phyloP scores from a whole-genome alignment of 768 basidiomycete genomes.

The Coprinellus micaceus region DNA sequence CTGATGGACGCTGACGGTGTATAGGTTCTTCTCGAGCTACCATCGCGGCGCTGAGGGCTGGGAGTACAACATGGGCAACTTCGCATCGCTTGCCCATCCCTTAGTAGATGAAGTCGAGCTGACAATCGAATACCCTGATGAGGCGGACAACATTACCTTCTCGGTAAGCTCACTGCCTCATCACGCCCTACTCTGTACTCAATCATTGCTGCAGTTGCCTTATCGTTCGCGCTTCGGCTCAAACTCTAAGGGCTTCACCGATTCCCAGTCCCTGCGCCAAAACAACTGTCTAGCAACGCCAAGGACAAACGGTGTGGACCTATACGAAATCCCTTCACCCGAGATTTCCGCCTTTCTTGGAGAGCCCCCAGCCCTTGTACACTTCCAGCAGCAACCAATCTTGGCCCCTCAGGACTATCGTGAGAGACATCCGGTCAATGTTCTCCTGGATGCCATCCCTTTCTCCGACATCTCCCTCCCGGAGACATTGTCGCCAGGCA shows the following conservation, averaged over 20 bases:
- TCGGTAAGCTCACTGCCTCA: constrained; percentile 31
- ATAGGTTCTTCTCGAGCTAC: constrained; percentile 47
- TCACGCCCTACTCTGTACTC: neutral
- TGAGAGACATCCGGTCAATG: constrained; percentile 42
- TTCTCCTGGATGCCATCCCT: constrained; percentile 44
- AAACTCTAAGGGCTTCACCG: constrained; percentile 42
- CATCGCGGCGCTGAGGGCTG: constrained; percentile 32
- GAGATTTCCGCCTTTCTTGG: constrained; percentile 4
- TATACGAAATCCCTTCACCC: constrained; percentile 23
- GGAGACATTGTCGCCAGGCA: constrained; percentile 32
- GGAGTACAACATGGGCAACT: constrained; percentile 49
- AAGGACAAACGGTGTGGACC: constrained; percentile 46
- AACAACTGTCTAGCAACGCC: constrained; percentile 49
- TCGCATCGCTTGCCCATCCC: constrained; percentile 53
- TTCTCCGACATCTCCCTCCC: constrained; percentile 44
- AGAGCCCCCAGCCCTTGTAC: constrained; percentile 23
- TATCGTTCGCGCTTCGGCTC: constrained; percentile 54
- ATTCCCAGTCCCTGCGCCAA: constrained; percentile 43
- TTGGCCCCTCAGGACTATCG: constrained; percentile 25
- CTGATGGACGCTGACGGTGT: neutral
- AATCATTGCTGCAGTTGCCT: constrained; percentile 38
- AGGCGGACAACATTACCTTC: constrained; percentile 35
- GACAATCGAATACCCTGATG: constrained; percentile 41
- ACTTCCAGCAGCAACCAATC: constrained; percentile 39
- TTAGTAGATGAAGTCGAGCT: constrained; percentile 45